Percentiles rank a stretch among this genome's conserved stretches.
phyloP scores from a whole-genome alignment of 352 stramenopile species.

The Pythium aquatile region DNA sequence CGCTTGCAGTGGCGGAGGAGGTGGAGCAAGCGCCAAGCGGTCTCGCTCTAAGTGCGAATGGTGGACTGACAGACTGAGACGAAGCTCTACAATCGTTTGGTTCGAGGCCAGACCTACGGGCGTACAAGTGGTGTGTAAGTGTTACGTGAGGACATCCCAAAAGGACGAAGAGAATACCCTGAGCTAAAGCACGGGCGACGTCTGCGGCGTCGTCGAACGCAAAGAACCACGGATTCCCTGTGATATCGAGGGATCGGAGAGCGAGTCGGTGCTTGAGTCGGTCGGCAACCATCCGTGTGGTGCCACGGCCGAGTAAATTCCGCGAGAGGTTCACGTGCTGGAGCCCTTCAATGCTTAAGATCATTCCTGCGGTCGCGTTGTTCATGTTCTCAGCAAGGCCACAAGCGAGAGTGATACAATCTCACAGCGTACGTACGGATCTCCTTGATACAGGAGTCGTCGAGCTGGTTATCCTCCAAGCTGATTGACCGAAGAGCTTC shows the following conservation, averaged over 20 bases:
- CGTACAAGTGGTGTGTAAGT: too few relatives aligned
- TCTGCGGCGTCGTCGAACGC: conserved; percentile 32
- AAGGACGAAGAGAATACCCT: neutral
- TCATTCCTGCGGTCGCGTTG: conserved; percentile 16
- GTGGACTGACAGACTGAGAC: conserved; percentile 8
- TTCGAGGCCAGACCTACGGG: conserved; percentile 9
- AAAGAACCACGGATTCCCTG: conserved; percentile 40
- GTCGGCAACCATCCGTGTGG: conserved; percentile 31
- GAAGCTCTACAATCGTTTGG: conserved; percentile 10
- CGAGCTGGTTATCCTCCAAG: conserved; percentile 41
- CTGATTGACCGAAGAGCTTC: conserved; percentile 27
- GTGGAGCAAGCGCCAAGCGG: conserved; percentile 1
- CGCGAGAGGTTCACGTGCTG: conserved; percentile 33
- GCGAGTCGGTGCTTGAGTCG: conserved; percentile 31
- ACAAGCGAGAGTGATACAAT: neutral
- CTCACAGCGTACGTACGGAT: conserved; percentile 22
- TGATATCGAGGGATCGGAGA: conserved; percentile 32
- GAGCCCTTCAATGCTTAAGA: conserved; percentile 33
- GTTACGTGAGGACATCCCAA: too few relatives aligned
- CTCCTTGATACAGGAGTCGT: conserved; percentile 29
- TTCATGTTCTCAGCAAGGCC: neutral
- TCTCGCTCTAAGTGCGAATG: conserved; percentile 16
- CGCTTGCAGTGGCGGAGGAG: neutral
- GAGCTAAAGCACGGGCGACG: conserved; percentile 18
- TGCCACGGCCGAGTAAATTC: conserved; percentile 37